Conservation (phyloP, 1,139 yeast species). For the Pneumocystis jirovecii region DNA sequence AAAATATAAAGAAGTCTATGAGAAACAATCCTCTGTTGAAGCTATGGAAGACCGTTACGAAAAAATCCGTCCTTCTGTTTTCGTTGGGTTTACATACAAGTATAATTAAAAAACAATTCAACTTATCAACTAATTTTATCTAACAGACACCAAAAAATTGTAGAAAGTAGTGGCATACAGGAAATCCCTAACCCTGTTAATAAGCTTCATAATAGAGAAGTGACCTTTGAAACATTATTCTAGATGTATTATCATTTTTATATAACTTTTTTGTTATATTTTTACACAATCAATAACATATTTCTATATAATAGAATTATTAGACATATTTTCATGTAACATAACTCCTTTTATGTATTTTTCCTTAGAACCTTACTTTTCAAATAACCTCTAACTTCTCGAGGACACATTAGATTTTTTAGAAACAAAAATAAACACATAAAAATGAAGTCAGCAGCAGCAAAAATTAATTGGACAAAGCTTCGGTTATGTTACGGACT, state of each 20-base stretch:
- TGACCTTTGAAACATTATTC: neutral
- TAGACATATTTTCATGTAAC: no score
- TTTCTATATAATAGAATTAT: neutral
- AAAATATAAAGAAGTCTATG: slow-evolving; percentile 91
- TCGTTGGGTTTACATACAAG: slow-evolving; percentile 92
- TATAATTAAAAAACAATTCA: slow-evolving; percentile 30
- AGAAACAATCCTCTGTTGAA: slow-evolving; percentile 74
- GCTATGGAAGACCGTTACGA: slow-evolving; percentile 51
- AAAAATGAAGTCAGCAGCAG: slow-evolving; percentile 39
- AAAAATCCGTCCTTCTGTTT: slow-evolving; percentile 44
- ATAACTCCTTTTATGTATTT: no score
- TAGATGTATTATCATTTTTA: neutral
- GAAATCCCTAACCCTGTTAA: neutral
- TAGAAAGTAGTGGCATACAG: neutral
- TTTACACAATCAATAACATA: neutral
- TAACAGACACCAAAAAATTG: neutral
- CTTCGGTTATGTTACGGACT: slow-evolving; percentile 78
- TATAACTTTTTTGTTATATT: neutral
- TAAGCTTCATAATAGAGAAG: neutral
- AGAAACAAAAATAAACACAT: neutral
- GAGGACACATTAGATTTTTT: neutral
- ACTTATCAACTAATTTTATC: neutral
- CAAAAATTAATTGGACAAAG: slow-evolving; percentile 91
- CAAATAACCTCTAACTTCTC: neutral
- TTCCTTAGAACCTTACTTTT: neutral